A percentile compares a stretch with the other conserved stretches of the same genome.
phyloP scores from a whole-genome alignment of 345 rosid genomes.

The Camelina laxa region DNA sequence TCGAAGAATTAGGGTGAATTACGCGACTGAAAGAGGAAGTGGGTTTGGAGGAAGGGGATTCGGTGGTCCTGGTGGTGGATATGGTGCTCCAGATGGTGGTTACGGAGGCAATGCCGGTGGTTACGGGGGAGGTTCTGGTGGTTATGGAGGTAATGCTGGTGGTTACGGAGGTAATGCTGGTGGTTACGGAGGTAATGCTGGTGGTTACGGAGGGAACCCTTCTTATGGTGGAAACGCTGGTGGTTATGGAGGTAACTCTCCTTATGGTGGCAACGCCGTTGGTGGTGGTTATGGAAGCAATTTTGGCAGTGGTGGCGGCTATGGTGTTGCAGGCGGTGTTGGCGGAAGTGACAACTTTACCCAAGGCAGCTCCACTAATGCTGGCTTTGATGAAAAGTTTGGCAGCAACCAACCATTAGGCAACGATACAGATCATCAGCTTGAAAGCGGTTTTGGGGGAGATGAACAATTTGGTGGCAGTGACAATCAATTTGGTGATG shows the following conservation, averaged over 20 bases:
- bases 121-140: slow-evolving; percentile 29
- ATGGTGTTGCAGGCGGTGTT: slow-evolving; percentile 42
- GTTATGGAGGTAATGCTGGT: slow-evolving; percentile 45
- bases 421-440: slow-evolving; percentile 36
- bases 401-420: slow-evolving; percentile 36
- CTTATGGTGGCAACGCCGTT: slow-evolving; percentile 18
- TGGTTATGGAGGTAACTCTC: slow-evolving; percentile 20
- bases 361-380: slow-evolving; percentile 45
- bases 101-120: slow-evolving; percentile 23
- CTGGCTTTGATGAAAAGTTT: slow-evolving; percentile 42
- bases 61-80: slow-evolving; percentile 46
- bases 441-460: slow-evolving; percentile 20
- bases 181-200: slow-evolving; percentile 22
- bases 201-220: slow-evolving; percentile 22
- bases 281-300: slow-evolving; percentile 43
- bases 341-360: slow-evolving; percentile 44
- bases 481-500: slow-evolving; percentile 46
- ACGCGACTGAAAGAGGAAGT: slow-evolving; percentile 70
- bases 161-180: slow-evolving; percentile 33
- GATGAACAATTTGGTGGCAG: slow-evolving; percentile 42
- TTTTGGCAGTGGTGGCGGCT: slow-evolving; percentile 42
- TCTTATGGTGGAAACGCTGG: slow-evolving; percentile 43
- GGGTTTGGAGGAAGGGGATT: slow-evolving; percentile 54
- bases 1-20: slow-evolving; percentile 78
- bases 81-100: slow-evolving; percentile 28